These are phyloP conservation scores for Brettanomyces anomalus DNA, from an alignment of 805 yeast genomes.

Conservation along the genomic window DNA sequence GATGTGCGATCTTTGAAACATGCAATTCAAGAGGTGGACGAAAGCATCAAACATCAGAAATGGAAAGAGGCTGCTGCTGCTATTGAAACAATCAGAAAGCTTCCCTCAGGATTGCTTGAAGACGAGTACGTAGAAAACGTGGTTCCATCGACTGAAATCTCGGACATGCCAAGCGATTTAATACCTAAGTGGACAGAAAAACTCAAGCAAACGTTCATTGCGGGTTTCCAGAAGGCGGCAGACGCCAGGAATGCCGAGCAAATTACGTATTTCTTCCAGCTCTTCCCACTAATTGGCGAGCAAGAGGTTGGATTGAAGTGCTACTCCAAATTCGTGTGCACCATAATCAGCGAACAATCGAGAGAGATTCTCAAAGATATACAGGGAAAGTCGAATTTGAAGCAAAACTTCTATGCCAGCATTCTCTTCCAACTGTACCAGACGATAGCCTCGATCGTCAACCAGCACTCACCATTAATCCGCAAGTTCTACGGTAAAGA, in stretches of 20 bases:
- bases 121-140: conserved; percentile 71
- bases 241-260: conserved; percentile 51
- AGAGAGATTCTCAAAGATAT: conserved; percentile 50
- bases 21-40: conserved; percentile 54
- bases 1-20: conserved; percentile 58
- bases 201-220: conserved; percentile 46
- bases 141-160: conserved; percentile 81
- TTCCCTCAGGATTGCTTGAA: conserved; percentile 44
- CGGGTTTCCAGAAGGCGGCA: conserved; percentile 68
- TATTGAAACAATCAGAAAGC: conserved; percentile 39
- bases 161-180: conserved; percentile 61
- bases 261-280: conserved; percentile 70
- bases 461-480: conserved; percentile 79
- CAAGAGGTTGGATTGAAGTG: conserved; percentile 63
- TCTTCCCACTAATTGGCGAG: conserved; percentile 80
- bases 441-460: conserved; percentile 72
- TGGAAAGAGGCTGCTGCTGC: conserved; percentile 76
- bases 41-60: conserved; percentile 57
- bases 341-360: conserved; percentile 72
- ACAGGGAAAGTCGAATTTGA: conserved; percentile 26
- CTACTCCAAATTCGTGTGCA: conserved; percentile 81
- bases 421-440: conserved; percentile 67
- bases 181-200: conserved; percentile 50
- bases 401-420: conserved; percentile 47
- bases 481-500: conserved; percentile 58